A percentile compares a stretch with the other conserved stretches of the same genome.
These are phyloP conservation scores for Gnaphalium uliginosum DNA, from an alignment of 129 eudicot species.

Conservation along the genomic window DNA sequence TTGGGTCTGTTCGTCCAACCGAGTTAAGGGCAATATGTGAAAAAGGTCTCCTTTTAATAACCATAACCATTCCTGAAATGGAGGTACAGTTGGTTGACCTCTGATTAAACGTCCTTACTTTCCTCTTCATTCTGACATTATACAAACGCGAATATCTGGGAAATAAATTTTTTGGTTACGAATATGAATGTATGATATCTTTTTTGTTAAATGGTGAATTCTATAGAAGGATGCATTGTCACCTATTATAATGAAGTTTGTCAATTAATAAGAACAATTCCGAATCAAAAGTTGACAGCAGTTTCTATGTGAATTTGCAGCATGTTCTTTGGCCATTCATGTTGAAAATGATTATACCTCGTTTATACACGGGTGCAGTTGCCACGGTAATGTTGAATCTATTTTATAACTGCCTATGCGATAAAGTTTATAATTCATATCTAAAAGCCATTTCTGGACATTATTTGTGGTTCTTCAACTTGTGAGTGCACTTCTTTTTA, in stretches of 20 bases:
- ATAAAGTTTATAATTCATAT: not conserved
- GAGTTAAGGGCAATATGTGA: conserved; percentile 86
- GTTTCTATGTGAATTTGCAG: conserved; percentile 48
- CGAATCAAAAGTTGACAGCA: conserved; percentile 9
- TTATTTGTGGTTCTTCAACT: not conserved
- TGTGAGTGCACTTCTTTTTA: not conserved
- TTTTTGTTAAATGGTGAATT: not conserved
- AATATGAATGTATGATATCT: not conserved
- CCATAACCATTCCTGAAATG: conserved; percentile 97
- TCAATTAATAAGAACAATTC: not conserved
- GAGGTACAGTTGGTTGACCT: conserved; percentile 59
- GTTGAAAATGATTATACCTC: conserved; percentile 94
- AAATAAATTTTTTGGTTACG: not conserved
- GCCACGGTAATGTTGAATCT: conserved; percentile 66
- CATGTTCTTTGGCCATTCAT: conserved; percentile 97
- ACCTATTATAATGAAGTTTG: conserved; percentile 6
- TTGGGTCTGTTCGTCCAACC: conserved; percentile 58
- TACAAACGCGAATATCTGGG: not conserved
- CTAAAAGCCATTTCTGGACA: not conserved
- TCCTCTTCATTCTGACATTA: conserved; percentile 14
- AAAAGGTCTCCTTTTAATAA: conserved; percentile 89
- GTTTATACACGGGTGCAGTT: conserved; percentile 82
- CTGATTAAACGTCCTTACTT: not conserved
- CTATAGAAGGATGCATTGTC: conserved; percentile 4
- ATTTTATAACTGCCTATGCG: conserved; percentile 9